Conservation (phyloP, 164 flowering plant genomes). For the Nymphaea colorata region DNA sequence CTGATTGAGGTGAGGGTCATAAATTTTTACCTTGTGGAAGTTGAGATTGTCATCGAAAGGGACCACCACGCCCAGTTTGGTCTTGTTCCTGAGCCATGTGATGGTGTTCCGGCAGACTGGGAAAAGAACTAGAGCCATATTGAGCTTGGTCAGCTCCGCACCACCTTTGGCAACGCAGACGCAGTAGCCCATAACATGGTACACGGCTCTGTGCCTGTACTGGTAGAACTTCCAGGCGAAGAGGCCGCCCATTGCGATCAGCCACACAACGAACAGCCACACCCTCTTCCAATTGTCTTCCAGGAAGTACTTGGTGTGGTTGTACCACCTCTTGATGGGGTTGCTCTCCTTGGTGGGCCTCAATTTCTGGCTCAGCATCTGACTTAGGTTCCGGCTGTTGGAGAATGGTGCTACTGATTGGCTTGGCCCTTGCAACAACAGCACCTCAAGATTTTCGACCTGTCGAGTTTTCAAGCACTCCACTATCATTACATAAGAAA, state of each 20-base stretch:
- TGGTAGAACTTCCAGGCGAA: constrained; percentile 42
- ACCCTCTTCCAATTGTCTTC: constrained; percentile 40
- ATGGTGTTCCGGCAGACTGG: constrained; percentile 68
- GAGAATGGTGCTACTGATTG: constrained; percentile 9
- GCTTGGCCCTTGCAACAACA: constrained; percentile 23
- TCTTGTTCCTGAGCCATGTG: constrained; percentile 58
- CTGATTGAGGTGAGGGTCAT: not conserved
- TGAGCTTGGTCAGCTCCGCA: constrained; percentile 52
- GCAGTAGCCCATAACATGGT: constrained; percentile 43
- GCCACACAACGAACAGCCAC: constrained; percentile 43
- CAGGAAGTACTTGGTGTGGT: constrained; percentile 25
- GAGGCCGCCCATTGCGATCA: constrained; percentile 23
- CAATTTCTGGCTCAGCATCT: constrained; percentile 26
- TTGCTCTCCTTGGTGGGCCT: constrained; percentile 21
- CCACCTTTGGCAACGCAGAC: constrained; percentile 54
- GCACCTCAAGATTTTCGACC: constrained; percentile 21
- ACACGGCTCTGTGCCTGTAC: constrained; percentile 27
- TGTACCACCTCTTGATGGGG: constrained; percentile 27
- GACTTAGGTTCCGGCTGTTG: constrained; percentile 18
- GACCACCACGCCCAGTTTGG: constrained; percentile 35
- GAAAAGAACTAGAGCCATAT: constrained; percentile 56
- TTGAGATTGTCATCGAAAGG: constrained; percentile 55
- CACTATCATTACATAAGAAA: too few relatives aligned
- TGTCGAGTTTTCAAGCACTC: not conserved
- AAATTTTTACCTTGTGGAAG: constrained; percentile 36